Evolutionary conservation across 176 grass and related monocot species (phyloP).

Genomic region (Carex parvula): DNA sequence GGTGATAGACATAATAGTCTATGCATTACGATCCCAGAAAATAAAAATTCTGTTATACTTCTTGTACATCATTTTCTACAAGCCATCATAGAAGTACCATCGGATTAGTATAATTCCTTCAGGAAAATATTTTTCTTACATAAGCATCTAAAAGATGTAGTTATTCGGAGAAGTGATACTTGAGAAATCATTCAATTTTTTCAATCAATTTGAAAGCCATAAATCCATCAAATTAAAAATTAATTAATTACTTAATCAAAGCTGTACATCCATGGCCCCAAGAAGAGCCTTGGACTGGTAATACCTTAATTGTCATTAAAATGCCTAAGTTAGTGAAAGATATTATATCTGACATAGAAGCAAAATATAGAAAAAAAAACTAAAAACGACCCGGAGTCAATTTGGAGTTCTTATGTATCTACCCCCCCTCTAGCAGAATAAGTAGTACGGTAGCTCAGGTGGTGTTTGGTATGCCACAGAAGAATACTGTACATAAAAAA

Average conservation of each 20-base stretch:
- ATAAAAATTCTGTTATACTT: too few relatives aligned
- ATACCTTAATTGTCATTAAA: too few relatives aligned
- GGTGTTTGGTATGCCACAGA: conserved; percentile 11
- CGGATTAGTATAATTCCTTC: not conserved
- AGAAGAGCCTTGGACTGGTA: too few relatives aligned
- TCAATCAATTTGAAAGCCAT: not conserved
- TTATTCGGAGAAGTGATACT: not conserved
- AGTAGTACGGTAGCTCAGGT: conserved; percentile 12
- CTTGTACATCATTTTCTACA: too few relatives aligned
- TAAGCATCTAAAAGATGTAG: not conserved
- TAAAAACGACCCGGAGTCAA: not conserved
- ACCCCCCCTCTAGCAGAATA: conserved; percentile 3
- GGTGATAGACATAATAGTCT: not conserved
- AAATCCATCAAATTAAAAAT: too few relatives aligned
- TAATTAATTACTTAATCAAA: not conserved
- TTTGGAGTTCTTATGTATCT: conserved; percentile 16
- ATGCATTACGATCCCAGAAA: too few relatives aligned
- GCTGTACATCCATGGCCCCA: too few relatives aligned
- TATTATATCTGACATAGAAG: not conserved
- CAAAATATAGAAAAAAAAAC: not conserved
- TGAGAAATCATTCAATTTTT: not conserved
- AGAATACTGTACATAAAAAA: not conserved
- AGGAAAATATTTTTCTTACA: too few relatives aligned
- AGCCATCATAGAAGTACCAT: not conserved
- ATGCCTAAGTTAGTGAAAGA: not conserved